Conservation (phyloP, 257 asterid genomes). For the Orobanche coerulescens region DNA sequence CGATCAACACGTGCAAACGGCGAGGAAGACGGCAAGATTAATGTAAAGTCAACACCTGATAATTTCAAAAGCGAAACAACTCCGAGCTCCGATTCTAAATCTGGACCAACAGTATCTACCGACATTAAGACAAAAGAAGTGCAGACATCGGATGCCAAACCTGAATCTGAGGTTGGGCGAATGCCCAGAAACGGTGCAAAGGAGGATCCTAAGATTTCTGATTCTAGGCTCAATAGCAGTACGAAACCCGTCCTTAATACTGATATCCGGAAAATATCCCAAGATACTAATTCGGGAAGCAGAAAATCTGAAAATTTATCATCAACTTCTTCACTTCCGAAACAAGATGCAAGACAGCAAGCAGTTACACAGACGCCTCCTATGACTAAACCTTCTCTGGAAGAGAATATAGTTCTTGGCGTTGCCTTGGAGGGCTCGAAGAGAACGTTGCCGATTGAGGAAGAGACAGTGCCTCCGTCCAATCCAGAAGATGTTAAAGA, state of each 20-base stretch:
- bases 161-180: constrained; percentile 42
- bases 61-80: constrained; percentile 36
- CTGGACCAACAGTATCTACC: constrained; percentile 28
- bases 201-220: constrained; percentile 34
- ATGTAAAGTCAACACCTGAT: constrained; percentile 36
- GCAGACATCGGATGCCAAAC: constrained; percentile 29
- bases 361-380: constrained; percentile 34
- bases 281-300: background rate
- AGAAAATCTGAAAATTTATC: background rate
- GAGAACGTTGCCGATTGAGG: constrained; percentile 94
- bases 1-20: constrained; percentile 43
- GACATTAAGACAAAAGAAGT: constrained; percentile 36
- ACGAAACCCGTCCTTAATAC: constrained; percentile 23
- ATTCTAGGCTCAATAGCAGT: constrained; percentile 36
- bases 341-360: constrained; percentile 38
- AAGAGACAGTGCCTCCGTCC: constrained; percentile 29
- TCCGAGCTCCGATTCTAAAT: constrained; percentile 35
- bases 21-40: constrained; percentile 53
- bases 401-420: constrained; percentile 92
- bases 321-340: constrained; percentile 24
- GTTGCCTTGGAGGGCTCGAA: constrained; percentile 94
- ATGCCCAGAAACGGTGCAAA: constrained; percentile 29
- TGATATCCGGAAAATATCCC: background rate
- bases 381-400: constrained; percentile 48
- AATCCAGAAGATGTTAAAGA: constrained; percentile 45